Percentiles rank a stretch among this genome's conserved stretches.
Evolutionary conservation across 78 protist species (phyloP).

Genomic region (Protostelium mycophagum): DNA sequence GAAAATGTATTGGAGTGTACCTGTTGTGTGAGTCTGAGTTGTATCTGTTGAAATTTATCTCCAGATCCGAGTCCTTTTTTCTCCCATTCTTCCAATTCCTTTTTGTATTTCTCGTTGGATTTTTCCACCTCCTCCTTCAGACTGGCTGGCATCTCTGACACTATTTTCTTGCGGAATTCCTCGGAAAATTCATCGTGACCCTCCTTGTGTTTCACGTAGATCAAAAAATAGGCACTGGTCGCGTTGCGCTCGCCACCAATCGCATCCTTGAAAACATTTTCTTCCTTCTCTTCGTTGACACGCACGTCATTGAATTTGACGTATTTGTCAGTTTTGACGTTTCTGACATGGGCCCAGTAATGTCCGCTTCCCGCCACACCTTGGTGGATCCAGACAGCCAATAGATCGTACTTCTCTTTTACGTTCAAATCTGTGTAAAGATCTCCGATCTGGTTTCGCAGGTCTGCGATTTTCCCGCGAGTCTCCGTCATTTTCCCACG

Average conservation of each 20-base stretch:
- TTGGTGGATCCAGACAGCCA: constrained; percentile 10
- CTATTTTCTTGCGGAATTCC: background rate
- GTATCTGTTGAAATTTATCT: background rate
- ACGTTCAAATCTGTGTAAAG: background rate
- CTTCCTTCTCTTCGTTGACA: constrained; percentile 4
- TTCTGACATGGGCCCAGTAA: constrained; percentile 7
- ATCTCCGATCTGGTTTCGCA: background rate
- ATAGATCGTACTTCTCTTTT: background rate
- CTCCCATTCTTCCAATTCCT: background rate
- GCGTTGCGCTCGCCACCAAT: background rate
- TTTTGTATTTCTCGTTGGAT: background rate
- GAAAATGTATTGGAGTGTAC: no score
- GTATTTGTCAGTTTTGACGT: background rate
- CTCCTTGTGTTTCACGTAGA: background rate
- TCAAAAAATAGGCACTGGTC: background rate
- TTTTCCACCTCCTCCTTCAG: background rate
- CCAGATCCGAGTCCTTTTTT: background rate
- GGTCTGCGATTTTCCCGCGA: background rate
- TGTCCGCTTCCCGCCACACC: constrained; percentile 25
- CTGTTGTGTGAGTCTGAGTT: background rate
- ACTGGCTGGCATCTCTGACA: background rate
- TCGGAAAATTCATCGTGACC: background rate
- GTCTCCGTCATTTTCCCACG: background rate
- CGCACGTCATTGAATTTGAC: constrained; percentile 17
- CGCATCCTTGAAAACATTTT: constrained; percentile 9